Conservation (phyloP, 305 asterid genomes). For the Solanum hybrid region DNA sequence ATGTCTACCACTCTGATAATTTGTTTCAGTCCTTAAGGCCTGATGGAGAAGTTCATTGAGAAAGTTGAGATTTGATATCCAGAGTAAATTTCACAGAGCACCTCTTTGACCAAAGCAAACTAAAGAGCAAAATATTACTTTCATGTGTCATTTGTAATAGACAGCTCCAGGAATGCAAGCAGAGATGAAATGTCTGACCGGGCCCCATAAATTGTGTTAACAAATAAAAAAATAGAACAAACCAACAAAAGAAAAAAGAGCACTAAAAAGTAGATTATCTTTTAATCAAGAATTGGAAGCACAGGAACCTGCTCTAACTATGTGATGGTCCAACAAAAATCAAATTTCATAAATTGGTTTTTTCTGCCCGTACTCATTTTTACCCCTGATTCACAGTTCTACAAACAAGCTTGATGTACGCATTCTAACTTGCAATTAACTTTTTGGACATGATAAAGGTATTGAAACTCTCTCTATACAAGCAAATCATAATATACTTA, state of each 20-base stretch:
- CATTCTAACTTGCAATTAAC: not conserved
- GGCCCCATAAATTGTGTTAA: not conserved
- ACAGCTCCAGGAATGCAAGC: not conserved
- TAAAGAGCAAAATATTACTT: not conserved
- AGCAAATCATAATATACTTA: not conserved
- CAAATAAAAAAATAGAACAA: not conserved
- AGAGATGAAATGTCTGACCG: not conserved
- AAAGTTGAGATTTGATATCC: not conserved
- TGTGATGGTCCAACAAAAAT: not conserved
- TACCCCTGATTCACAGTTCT: not conserved
- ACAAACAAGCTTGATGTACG: not conserved
- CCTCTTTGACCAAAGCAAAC: not conserved
- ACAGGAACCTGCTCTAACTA: not conserved
- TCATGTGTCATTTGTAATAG: not conserved
- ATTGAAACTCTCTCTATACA: not conserved
- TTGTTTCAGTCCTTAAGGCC: not conserved
- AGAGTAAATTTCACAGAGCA: not conserved
- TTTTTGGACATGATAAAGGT: not conserved
- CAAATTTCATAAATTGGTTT: not conserved
- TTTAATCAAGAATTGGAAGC: not conserved
- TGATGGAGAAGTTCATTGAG: not conserved
- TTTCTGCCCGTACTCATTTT: not conserved
- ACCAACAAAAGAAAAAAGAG: not conserved
- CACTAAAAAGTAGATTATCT: not conserved
- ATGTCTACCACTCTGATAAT: not conserved